Evolutionary conservation across 169 alveolate species (phyloP).

Genomic region (Plasmodium cynomolgi): DNA sequence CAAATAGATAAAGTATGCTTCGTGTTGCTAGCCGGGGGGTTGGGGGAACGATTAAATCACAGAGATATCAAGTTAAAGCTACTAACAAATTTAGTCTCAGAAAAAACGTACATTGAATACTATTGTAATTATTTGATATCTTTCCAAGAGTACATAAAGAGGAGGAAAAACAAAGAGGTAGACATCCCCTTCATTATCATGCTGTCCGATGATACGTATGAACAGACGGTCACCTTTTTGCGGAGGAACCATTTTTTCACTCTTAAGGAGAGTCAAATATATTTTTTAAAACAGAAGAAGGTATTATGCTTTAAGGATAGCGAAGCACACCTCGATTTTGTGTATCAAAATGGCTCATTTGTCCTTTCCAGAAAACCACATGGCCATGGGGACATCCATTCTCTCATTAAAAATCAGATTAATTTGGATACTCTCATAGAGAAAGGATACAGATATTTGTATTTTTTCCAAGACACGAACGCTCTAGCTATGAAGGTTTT

Average conservation of each 20-base stretch:
- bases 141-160: conserved; percentile 83
- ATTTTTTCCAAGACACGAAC: conserved; percentile 93
- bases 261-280: conserved; percentile 82
- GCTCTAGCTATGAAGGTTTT: conserved; percentile 89
- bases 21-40: conserved; percentile 95
- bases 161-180: conserved; percentile 70
- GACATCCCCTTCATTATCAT: conserved; percentile 89
- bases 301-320: conserved; percentile 92
- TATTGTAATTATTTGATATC: conserved; percentile 87
- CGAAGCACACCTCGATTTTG: conserved; percentile 88
- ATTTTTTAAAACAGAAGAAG: conserved; percentile 90
- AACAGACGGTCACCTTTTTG: conserved; percentile 83
- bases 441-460: conserved; percentile 89
- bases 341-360: conserved; percentile 79
- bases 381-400: conserved; percentile 95
- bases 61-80: conserved; percentile 92
- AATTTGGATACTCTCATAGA: conserved; percentile 83
- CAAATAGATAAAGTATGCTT: conserved; percentile 87
- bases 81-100: conserved; percentile 85
- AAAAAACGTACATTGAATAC: conserved; percentile 85
- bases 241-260: conserved; percentile 88
- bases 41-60: conserved; percentile 94
- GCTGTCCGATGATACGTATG: conserved; percentile 95
- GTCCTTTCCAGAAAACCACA: conserved; percentile 92
- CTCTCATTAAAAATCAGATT: conserved; percentile 86